phyloP scores from a whole-genome alignment of 2,329 filamentous ascomycete genomes.

The Penicillium verrucosum region DNA sequence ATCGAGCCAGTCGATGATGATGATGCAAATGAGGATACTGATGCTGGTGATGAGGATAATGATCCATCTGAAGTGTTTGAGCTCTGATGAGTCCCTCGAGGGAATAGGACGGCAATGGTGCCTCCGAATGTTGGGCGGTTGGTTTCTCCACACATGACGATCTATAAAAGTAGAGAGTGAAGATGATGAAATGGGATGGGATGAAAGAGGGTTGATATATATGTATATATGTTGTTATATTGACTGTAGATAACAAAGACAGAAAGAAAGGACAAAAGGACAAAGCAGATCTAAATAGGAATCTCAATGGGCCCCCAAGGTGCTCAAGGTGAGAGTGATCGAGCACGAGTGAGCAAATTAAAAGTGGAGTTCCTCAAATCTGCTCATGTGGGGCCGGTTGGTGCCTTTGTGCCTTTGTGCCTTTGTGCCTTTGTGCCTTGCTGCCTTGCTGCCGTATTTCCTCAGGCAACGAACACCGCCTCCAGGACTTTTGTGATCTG shows the following conservation, averaged over 20 bases:
- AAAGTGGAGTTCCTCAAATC: slow-evolving; percentile 17
- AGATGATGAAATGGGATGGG: neutral
- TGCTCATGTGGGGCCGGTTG: slow-evolving; percentile 9
- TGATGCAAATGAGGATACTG: slow-evolving; percentile 14
- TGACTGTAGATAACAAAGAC: neutral
- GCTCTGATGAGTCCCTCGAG: slow-evolving; percentile 6
- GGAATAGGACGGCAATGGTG: slow-evolving; percentile 36
- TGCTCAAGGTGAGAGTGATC: slow-evolving; percentile 23
- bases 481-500: neutral
- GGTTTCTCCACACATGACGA: slow-evolving; percentile 49
- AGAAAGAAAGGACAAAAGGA: neutral
- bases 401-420: neutral
- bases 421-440: neutral
- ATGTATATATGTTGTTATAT: neutral
- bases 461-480: neutral
- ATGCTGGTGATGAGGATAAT: slow-evolving; percentile 20
- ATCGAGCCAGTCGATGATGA: slow-evolving; percentile 14
- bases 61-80: slow-evolving; percentile 9
- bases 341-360: slow-evolving; percentile 24
- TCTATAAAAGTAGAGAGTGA: slow-evolving; percentile 28
- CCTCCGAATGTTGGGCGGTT: slow-evolving; percentile 46
- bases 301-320: slow-evolving; percentile 2
- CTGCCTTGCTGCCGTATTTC: neutral
- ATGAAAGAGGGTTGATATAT: neutral
- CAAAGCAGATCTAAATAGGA: slow-evolving; percentile 7